Evolutionary conservation across 2,329 filamentous ascomycete species (phyloP).

Genomic region (Decorospora gaudefroyi): DNA sequence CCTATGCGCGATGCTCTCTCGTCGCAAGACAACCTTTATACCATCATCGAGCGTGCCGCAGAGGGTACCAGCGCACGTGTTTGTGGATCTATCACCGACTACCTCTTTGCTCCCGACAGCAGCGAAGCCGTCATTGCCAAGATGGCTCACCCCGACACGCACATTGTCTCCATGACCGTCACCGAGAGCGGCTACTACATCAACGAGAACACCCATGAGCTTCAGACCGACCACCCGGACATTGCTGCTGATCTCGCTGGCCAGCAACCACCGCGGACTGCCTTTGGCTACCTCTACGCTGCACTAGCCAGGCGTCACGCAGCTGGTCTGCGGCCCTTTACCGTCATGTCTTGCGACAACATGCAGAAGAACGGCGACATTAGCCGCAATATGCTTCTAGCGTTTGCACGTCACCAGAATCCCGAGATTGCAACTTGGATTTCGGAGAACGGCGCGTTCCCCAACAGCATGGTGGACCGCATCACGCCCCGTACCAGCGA

Average conservation of each 20-base stretch:
- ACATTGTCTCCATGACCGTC: conserved; percentile 39
- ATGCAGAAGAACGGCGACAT: conserved; percentile 40
- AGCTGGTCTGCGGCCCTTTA: conserved; percentile 35
- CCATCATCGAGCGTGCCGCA: conserved; percentile 34
- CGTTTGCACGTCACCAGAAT: conserved; percentile 30
- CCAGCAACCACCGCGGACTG: conserved; percentile 29
- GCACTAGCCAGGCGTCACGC: conserved; percentile 33
- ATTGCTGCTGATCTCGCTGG: conserved; percentile 33
- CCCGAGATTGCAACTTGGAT: conserved; percentile 35
- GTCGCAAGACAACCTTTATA: conserved; percentile 37
- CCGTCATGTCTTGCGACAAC: conserved; percentile 40
- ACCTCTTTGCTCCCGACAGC: conserved; percentile 37
- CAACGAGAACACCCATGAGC: conserved; percentile 39
- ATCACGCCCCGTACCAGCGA: conserved; percentile 36
- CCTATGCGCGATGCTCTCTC: conserved; percentile 32
- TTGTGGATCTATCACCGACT: conserved; percentile 35
- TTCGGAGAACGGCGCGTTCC: conserved; percentile 35
- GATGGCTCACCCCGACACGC: conserved; percentile 37
- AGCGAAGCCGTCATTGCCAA: conserved; percentile 37
- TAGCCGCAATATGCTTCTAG: conserved; percentile 33
- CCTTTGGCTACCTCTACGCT: conserved; percentile 35
- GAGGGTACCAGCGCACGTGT: conserved; percentile 31
- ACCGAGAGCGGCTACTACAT: conserved; percentile 39
- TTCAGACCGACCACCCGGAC: conserved; percentile 32
- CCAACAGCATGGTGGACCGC: conserved; percentile 41